Evolutionary conservation across 108 stramenopile genomes (phyloP).

Genomic region (Skeletonema potamos): DNA sequence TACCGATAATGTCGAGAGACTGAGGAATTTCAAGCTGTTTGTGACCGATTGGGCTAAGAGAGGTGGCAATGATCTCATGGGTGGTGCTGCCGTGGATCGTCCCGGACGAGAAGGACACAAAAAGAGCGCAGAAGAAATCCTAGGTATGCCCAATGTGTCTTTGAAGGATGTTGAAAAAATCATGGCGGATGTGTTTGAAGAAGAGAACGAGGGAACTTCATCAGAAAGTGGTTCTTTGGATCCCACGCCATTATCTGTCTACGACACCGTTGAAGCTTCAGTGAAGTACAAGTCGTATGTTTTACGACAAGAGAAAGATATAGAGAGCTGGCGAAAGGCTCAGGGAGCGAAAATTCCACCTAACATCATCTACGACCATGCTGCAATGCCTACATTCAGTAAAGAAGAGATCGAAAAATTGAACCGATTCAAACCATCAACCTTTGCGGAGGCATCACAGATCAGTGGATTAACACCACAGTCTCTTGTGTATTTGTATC

Average conservation of each 20-base stretch:
- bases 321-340: conserved; percentile 91
- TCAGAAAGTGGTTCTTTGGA: conserved; percentile 14
- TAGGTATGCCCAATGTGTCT: conserved; percentile 86
- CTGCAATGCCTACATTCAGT: conserved; percentile 83
- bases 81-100: conserved; percentile 62
- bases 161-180: conserved; percentile 79
- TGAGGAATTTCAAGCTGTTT: conserved; percentile 71
- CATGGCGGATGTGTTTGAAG: conserved; percentile 52
- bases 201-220: conserved; percentile 29
- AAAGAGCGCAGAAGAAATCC: conserved; percentile 88
- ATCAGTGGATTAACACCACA: conserved; percentile 95
- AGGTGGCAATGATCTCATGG: conserved; percentile 77
- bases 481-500: conserved; percentile 91
- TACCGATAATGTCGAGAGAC: conserved; percentile 57
- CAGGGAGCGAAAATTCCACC: conserved; percentile 90
- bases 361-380: conserved; percentile 76
- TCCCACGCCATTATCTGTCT: conserved; percentile 65
- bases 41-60: conserved; percentile 81
- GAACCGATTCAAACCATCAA: conserved; percentile 63
- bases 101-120: conserved; percentile 64
- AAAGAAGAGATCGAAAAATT: conserved; percentile 92
- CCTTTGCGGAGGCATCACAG: conserved; percentile 92
- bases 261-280: conserved; percentile 91
- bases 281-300: conserved; percentile 92
- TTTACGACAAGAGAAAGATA: conserved; percentile 88